Evolutionary conservation across 331 rosid species (phyloP).

Genomic region (Saraca asoca): DNA sequence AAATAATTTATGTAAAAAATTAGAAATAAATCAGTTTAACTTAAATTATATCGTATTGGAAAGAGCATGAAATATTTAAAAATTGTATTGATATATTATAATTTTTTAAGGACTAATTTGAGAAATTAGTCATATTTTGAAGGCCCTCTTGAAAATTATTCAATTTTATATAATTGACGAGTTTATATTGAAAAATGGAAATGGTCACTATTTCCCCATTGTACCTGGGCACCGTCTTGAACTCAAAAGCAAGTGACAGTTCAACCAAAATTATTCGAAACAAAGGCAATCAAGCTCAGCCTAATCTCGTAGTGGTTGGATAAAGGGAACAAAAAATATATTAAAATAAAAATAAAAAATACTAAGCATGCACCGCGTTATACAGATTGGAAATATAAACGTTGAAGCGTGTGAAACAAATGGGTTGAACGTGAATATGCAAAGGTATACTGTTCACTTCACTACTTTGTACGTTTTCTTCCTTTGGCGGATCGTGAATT

Average conservation of each 20-base stretch:
- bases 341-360: not conserved
- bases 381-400: conserved; percentile 13
- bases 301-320: conserved; percentile 9
- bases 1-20: too few species aligned
- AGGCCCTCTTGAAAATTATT: too few species aligned
- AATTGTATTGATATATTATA: too few species aligned
- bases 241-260: conserved; percentile 29
- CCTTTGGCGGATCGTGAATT: conserved; percentile 7
- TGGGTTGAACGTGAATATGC: conserved; percentile 30
- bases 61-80: too few species aligned
- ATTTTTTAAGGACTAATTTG: too few species aligned
- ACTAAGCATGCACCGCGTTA: conserved; percentile 31
- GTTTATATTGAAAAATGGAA: conserved; percentile 14
- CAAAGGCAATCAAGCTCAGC: conserved; percentile 14
- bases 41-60: too few species aligned
- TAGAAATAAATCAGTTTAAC: too few species aligned
- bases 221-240: conserved; percentile 30
- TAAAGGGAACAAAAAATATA: not conserved
- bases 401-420: conserved; percentile 41
- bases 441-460: conserved; percentile 14
- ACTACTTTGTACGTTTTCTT: conserved; percentile 14
- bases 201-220: not conserved
- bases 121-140: not conserved
- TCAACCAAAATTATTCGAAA: too few species aligned
- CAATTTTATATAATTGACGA: too few species aligned